Conservation (phyloP, 1,284 basidiomycete genomes). For the Veloporphyrellus conicus region DNA sequence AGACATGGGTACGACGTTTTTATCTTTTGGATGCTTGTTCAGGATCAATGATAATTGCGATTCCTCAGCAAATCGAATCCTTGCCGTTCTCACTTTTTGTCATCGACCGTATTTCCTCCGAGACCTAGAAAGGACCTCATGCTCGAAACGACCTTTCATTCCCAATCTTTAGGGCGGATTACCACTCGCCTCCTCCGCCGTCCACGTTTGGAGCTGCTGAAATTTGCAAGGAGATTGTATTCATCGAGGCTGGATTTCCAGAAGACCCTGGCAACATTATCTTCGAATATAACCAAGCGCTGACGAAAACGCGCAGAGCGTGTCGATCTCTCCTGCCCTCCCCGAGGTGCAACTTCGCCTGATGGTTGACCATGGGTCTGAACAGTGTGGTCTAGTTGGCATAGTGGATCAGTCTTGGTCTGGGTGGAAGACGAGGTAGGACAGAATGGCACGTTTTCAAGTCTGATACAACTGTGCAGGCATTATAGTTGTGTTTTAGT, state of each 20-base stretch:
- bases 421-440: constrained; percentile 2
- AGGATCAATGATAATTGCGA: background rate
- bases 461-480: too few species aligned
- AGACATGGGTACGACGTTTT: background rate
- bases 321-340: constrained; percentile 1
- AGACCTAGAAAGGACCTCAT: background rate
- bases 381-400: background rate
- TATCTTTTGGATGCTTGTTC: background rate
- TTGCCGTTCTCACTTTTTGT: background rate
- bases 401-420: background rate
- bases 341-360: background rate
- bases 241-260: background rate
- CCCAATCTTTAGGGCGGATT: constrained; percentile 4
- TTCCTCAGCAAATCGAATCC: background rate
- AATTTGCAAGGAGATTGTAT: constrained; percentile 2
- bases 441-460: too few species aligned
- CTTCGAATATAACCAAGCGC: constrained; percentile 6
- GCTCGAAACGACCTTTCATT: constrained; percentile 2
- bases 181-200: constrained; percentile 2
- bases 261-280: background rate
- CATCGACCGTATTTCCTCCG: background rate
- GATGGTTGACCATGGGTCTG: background rate
- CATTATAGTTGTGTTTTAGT: too few species aligned
- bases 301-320: constrained; percentile 9
- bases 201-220: background rate